These are phyloP conservation scores for Themeda triandra DNA, from an alignment of 176 grass and related monocot genomes.

Conservation along the genomic window DNA sequence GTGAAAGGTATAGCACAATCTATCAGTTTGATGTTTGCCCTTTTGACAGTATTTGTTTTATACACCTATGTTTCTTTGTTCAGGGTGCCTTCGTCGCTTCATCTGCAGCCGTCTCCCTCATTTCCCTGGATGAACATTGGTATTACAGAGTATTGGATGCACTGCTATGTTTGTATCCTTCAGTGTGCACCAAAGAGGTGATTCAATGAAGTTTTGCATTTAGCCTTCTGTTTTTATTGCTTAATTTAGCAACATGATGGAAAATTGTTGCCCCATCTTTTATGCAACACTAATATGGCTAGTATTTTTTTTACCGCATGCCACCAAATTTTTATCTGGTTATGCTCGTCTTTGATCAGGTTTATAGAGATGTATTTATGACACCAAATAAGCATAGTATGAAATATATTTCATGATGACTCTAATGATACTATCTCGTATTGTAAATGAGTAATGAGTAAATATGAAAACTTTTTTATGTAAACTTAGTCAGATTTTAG, in stretches of 20 bases:
- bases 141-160: slow-evolving; percentile 63
- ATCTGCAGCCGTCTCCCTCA: slow-evolving; percentile 34
- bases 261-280: neutral
- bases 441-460: neutral
- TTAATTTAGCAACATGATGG: neutral
- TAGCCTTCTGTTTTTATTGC: neutral
- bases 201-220: neutral
- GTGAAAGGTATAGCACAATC: slow-evolving; percentile 60
- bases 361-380: neutral
- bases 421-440: neutral
- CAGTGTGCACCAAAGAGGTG: slow-evolving; percentile 20
- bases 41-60: neutral
- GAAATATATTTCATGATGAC: neutral
- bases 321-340: neutral
- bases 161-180: slow-evolving; percentile 46
- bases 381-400: neutral
- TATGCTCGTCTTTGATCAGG: too few species aligned
- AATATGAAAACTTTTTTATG: neutral
- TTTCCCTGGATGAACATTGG: slow-evolving; percentile 67
- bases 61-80: slow-evolving; percentile 4
- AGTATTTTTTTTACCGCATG: neutral
- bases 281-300: neutral
- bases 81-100: slow-evolving; percentile 69
- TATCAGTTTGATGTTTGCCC: neutral
- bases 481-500: neutral